A percentile compares a stretch with the other conserved stretches of the same genome.
Conservation (phyloP, 2,329 filamentous ascomycete species). For the Pseudocercospora vitis region DNA sequence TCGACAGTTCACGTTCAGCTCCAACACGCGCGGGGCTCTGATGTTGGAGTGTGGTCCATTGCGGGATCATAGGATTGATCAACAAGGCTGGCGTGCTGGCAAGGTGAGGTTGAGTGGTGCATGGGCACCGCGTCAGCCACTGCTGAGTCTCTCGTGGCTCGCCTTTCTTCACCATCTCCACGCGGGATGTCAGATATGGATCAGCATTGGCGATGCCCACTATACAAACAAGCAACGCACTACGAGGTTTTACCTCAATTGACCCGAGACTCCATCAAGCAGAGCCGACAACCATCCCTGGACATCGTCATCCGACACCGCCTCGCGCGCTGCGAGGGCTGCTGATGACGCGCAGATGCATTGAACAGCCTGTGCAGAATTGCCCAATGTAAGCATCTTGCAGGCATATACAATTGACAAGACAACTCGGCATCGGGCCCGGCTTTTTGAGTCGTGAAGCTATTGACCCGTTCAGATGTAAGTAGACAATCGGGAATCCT, state of each 20-base stretch:
- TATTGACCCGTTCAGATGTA: too few relatives aligned
- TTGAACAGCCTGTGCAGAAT: too few relatives aligned
- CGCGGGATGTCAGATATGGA: not conserved
- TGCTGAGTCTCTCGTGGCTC: too few relatives aligned
- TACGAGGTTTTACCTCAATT: not conserved
- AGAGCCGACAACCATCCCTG: not conserved
- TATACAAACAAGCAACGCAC: not conserved
- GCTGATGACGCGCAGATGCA: too few relatives aligned
- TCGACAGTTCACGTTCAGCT: not conserved
- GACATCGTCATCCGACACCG: not conserved
- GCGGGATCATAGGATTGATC: not conserved
- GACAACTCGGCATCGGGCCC: too few relatives aligned
- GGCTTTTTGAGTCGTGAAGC: too few relatives aligned
- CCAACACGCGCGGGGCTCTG: not conserved
- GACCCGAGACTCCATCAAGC: not conserved
- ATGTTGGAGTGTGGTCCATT: not conserved
- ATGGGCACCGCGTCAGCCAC: too few relatives aligned
- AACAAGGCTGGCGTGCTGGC: not conserved
- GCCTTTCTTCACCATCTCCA: too few relatives aligned
- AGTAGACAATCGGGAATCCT: too few relatives aligned
- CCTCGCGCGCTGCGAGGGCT: not conserved
- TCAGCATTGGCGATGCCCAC: not conserved
- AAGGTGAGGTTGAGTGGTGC: not conserved
- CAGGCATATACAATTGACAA: too few relatives aligned
- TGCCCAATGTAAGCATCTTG: too few relatives aligned